Percentiles rank a stretch among this genome's conserved stretches.
Conservation (phyloP, 495 filamentous ascomycete genomes). For the Hyaloscypha bicolor region DNA sequence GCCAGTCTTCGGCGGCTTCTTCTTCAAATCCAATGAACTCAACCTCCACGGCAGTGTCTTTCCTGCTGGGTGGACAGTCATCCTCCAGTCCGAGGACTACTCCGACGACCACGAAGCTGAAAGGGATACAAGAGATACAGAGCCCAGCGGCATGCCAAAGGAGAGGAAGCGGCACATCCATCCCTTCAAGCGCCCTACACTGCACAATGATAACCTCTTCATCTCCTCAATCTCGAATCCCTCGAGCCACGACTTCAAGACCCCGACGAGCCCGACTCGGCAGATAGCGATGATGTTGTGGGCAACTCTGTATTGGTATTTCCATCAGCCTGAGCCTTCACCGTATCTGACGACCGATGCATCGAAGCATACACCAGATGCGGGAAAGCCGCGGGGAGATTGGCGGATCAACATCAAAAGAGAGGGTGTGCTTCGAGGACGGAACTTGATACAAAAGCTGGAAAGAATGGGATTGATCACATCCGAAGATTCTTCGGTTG, state of each 20-base stretch:
- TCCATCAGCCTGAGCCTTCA: conserved; percentile 70
- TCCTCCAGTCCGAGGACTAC: conserved; percentile 72
- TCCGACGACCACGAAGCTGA: conserved; percentile 36
- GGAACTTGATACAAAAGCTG: conserved; percentile 82
- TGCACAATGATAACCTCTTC: conserved; percentile 79
- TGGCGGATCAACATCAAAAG: conserved; percentile 86
- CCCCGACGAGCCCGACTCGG: conserved; percentile 74
- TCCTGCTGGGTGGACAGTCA: conserved; percentile 85
- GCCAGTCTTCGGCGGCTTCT: conserved; percentile 84
- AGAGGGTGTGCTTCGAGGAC: conserved; percentile 82
- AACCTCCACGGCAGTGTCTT: conserved; percentile 68
- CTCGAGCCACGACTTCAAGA: conserved; percentile 75
- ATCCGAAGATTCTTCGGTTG: conserved; percentile 74
- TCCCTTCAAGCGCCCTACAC: conserved; percentile 70
- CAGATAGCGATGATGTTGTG: conserved; percentile 97
- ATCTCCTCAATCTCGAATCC: conserved; percentile 90
- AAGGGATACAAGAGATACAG: conserved; percentile 25
- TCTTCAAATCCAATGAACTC: conserved; percentile 82
- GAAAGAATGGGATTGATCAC: conserved; percentile 89
- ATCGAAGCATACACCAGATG: conserved; percentile 62
- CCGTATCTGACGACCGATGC: conserved; percentile 60
- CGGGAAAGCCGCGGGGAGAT: conserved; percentile 77
- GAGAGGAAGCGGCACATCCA: conserved; percentile 48
- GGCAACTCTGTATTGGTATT: conserved; percentile 96
- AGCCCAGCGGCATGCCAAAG: conserved; percentile 32